Percentiles rank a stretch among this genome's conserved stretches.
phyloP scores from a whole-genome alignment of 345 rosid genomes.

The Erucastrum elatum region DNA sequence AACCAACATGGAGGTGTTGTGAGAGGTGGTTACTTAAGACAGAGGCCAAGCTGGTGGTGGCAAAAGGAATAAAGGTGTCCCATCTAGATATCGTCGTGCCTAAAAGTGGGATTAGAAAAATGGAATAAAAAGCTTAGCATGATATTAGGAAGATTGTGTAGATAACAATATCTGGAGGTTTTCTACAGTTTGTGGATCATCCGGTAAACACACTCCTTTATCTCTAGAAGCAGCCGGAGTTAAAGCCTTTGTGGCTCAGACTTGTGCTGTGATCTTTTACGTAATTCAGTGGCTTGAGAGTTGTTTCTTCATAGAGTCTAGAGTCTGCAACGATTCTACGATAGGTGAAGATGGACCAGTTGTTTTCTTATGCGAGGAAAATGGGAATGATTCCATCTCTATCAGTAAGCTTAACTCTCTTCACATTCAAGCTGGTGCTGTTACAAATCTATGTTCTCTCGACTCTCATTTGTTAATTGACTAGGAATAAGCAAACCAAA shows the following conservation, averaged over 20 bases:
- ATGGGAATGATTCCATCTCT: constrained; percentile 77
- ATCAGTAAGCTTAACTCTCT: constrained; percentile 35
- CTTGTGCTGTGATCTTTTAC: constrained; percentile 91
- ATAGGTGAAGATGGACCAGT: constrained; percentile 86
- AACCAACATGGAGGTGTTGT: no score
- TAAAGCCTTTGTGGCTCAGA: constrained; percentile 66
- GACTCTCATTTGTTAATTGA: background rate
- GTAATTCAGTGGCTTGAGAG: constrained; percentile 83
- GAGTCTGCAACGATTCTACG: constrained; percentile 62
- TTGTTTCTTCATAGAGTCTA: constrained; percentile 69
- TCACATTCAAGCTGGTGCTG: background rate
- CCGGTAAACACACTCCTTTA: constrained; percentile 89
- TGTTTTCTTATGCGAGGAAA: constrained; percentile 70
- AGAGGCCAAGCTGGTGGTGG: no score
- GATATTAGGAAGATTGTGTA: no score
- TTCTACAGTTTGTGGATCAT: constrained; percentile 65
- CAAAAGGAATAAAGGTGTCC: background rate
- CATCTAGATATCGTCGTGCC: background rate
- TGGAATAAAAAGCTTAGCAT: no score
- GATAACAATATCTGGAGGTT: no score
- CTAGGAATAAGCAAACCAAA: constrained; percentile 21
- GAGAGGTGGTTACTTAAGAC: no score
- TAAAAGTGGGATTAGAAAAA: background rate
- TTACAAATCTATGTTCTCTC: background rate
- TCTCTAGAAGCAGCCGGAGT: constrained; percentile 82